Conservation (phyloP, 2,329 filamentous ascomycete genomes). For the Botrytis pseudocinerea region DNA sequence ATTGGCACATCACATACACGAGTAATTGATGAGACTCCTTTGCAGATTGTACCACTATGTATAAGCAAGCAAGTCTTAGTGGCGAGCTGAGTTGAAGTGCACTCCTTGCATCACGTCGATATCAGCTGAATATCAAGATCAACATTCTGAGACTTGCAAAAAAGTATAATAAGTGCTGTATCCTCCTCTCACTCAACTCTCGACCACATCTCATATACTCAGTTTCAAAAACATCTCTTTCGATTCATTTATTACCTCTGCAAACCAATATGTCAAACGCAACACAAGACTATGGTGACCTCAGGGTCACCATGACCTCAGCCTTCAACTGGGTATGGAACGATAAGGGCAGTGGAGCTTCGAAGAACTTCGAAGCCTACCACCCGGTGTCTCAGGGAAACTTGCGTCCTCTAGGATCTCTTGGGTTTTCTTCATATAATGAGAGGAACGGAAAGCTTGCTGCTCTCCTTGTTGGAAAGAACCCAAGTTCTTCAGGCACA, state of each 20-base stretch:
- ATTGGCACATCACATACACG: background rate
- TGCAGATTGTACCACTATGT: background rate
- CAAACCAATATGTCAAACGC: background rate
- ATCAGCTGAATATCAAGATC: background rate
- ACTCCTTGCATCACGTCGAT: background rate
- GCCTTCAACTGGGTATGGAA: background rate
- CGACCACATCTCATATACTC: background rate
- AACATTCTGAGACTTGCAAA: background rate
- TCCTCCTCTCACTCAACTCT: background rate
- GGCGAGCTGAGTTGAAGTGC: background rate
- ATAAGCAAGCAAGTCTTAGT: background rate
- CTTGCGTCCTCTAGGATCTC: background rate
- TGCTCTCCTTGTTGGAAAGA: background rate
- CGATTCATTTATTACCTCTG: background rate
- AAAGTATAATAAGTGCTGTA: constrained; percentile 1
- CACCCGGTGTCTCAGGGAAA: background rate
- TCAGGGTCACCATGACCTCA: constrained; percentile 17
- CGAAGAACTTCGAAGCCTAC: background rate
- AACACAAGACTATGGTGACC: constrained; percentile 6
- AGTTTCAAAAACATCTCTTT: background rate
- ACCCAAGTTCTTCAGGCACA: background rate
- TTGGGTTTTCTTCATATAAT: background rate
- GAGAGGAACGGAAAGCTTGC: background rate
- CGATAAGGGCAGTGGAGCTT: background rate
- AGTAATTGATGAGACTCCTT: background rate